phyloP scores from a whole-genome alignment of 225 moss, liverwort and hornwort species.

The Pleurozium schreberi region DNA sequence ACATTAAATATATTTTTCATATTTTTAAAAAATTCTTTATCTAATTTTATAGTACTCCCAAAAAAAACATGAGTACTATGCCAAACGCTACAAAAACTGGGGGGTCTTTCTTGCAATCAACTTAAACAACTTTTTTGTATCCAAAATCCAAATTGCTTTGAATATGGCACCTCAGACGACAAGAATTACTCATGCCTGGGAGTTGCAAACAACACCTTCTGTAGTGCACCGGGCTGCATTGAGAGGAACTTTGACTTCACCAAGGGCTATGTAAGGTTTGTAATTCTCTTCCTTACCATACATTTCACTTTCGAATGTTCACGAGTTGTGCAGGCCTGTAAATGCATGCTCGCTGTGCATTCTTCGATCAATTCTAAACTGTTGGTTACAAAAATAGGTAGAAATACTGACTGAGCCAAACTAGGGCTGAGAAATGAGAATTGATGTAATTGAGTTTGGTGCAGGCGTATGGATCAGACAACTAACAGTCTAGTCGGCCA shows the following conservation, averaged over 20 bases:
- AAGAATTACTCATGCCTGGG: not conserved
- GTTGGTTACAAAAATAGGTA: not conserved
- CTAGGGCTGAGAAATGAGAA: not conserved
- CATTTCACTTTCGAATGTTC: not conserved
- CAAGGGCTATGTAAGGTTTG: not conserved
- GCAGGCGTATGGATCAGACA: not conserved
- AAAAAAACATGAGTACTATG: no score
- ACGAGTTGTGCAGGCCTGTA: not conserved
- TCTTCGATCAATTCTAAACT: not conserved
- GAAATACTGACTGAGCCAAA: not conserved
- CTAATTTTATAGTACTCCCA: no score
- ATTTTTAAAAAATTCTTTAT: no score
- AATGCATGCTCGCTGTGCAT: not conserved
- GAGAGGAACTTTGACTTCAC: not conserved
- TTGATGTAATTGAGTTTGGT: not conserved
- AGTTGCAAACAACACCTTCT: not conserved
- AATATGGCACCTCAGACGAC: not conserved
- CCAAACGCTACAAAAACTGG: no score
- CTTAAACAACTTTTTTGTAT: no score
- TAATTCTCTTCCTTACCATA: not conserved
- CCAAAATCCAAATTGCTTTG: no score
- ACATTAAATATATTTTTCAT: no score
- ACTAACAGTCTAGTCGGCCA: not conserved
- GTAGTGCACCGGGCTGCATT: not conserved
- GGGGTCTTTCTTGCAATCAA: no score